Conservation (phyloP, 306 rosid genomes). For the Medicago ruthenica region DNA sequence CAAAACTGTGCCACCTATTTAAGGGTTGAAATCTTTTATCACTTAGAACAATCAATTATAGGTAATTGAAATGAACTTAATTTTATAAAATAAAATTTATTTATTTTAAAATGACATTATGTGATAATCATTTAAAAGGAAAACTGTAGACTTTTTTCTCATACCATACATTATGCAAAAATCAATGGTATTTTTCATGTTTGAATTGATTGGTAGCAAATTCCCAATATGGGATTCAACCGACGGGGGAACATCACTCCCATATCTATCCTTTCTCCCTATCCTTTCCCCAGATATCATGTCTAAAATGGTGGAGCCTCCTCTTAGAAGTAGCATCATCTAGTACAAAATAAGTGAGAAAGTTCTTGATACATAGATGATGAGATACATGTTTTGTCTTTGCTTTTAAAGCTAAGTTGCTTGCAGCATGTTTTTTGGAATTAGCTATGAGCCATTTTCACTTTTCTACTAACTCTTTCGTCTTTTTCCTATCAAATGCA, state of each 20-base stretch:
- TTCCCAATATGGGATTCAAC: slow-evolving; percentile 11
- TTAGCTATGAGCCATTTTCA: slow-evolving; percentile 41
- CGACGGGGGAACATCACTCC: slow-evolving; percentile 11
- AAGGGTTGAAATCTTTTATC: no score
- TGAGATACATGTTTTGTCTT: slow-evolving; percentile 51
- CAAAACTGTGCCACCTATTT: no score
- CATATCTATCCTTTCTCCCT: not conserved
- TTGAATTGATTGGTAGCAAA: not conserved
- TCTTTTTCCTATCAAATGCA: slow-evolving; percentile 49
- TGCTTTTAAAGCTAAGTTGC: slow-evolving; percentile 46
- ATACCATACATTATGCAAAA: not conserved
- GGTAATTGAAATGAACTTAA: not conserved
- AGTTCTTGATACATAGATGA: slow-evolving; percentile 43
- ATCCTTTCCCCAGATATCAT: slow-evolving; percentile 14
- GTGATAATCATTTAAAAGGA: not conserved
- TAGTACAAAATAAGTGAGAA: slow-evolving; percentile 36
- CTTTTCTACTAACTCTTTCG: slow-evolving; percentile 51
- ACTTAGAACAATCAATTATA: no score
- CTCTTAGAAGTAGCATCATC: not conserved
- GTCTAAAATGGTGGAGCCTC: slow-evolving; percentile 46
- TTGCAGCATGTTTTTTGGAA: slow-evolving; percentile 45
- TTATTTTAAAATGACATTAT: not conserved
- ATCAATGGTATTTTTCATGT: not conserved
- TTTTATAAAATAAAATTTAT: not conserved
- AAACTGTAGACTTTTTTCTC: not conserved